A percentile compares a stretch with the other conserved stretches of the same genome.
Evolutionary conservation across 129 eudicot species (phyloP).

Genomic region (Silybum marianum): DNA sequence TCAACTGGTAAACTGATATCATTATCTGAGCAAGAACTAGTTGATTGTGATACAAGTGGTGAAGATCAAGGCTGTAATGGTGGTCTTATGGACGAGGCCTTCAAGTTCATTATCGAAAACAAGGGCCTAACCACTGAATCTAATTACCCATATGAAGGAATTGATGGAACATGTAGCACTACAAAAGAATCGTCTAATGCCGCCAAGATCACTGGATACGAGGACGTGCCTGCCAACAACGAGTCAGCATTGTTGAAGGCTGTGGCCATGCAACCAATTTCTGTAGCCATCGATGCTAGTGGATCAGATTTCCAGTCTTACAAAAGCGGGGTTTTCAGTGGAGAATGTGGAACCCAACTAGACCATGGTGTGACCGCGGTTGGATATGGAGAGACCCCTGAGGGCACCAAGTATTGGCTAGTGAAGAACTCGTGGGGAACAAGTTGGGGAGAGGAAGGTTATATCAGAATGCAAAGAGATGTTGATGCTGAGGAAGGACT

Average conservation of each 20-base stretch:
- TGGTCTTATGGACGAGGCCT: conserved; percentile 29
- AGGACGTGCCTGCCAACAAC: conserved; percentile 24
- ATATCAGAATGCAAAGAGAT: conserved; percentile 30
- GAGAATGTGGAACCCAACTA: conserved; percentile 26
- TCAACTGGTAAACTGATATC: conserved; percentile 22
- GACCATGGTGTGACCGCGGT: conserved; percentile 31
- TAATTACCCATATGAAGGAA: conserved; percentile 22
- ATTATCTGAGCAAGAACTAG: conserved; percentile 32
- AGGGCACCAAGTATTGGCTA: conserved; percentile 32
- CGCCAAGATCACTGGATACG: conserved; percentile 25
- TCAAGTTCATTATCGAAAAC: conserved; percentile 18
- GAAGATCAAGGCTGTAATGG: conserved; percentile 20
- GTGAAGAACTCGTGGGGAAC: conserved; percentile 40
- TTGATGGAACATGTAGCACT: conserved; percentile 17
- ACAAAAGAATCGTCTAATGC: not conserved
- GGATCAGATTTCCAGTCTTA: conserved; percentile 14
- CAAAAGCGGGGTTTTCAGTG: conserved; percentile 16
- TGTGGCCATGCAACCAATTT: conserved; percentile 30
- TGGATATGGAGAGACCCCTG: conserved; percentile 24
- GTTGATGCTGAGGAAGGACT: conserved; percentile 16
- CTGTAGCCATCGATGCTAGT: conserved; percentile 30
- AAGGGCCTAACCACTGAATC: conserved; percentile 24
- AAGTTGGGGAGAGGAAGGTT: conserved; percentile 36
- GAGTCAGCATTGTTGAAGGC: conserved; percentile 19
- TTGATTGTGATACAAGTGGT: conserved; percentile 28